These are phyloP conservation scores for Colletotrichum costaricense DNA, from an alignment of 2,329 filamentous ascomycete species.

Conservation along the genomic window DNA sequence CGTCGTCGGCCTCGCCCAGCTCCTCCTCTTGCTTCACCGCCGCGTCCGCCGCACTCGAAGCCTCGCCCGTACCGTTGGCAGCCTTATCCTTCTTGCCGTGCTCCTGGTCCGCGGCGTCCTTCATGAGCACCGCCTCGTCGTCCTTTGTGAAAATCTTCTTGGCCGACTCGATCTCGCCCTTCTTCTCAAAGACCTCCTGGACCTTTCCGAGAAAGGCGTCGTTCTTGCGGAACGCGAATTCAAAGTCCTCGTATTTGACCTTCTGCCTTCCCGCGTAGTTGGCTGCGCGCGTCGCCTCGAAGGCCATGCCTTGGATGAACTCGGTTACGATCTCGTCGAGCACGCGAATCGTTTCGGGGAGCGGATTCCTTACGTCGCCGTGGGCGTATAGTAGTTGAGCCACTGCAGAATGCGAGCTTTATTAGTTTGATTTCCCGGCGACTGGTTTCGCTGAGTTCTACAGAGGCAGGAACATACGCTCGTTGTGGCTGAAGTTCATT, in stretches of 20 bases:
- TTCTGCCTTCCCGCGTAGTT: constrained; percentile 91
- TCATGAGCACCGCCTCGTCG: constrained; percentile 70
- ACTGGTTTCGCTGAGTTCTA: not conserved
- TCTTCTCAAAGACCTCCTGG: constrained; percentile 88
- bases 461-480: constrained; percentile 64
- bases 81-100: constrained; percentile 49
- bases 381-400: constrained; percentile 81
- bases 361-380: constrained; percentile 81
- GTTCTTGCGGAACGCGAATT: constrained; percentile 90
- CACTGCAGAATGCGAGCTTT: constrained; percentile 57
- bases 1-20: constrained; percentile 64
- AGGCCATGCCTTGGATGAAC: constrained; percentile 94
- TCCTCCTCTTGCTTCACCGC: constrained; percentile 58
- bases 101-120: constrained; percentile 59
- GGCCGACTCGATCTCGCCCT: constrained; percentile 85
- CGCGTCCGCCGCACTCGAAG: constrained; percentile 42
- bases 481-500: constrained; percentile 81
- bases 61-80: constrained; percentile 37
- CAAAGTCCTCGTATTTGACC: constrained; percentile 98
- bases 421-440: no score
- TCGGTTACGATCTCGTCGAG: constrained; percentile 97
- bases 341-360: constrained; percentile 85
- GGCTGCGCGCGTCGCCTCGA: constrained; percentile 87
- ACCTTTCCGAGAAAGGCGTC: constrained; percentile 88
- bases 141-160: constrained; percentile 80